Conservation (phyloP, 306 rosid species). For the Ceratonia siliqua region DNA sequence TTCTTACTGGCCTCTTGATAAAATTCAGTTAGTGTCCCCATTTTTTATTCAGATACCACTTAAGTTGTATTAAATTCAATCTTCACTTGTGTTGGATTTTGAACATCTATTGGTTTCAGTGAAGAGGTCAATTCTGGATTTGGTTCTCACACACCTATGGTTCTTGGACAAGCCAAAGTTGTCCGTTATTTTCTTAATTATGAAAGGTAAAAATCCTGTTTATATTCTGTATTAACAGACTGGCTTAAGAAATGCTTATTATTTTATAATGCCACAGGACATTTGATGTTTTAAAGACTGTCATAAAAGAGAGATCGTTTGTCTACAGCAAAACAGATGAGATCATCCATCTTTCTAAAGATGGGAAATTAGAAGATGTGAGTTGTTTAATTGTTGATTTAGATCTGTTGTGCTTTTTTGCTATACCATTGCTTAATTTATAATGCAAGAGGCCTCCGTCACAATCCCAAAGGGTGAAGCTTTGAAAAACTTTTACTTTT, state of each 20-base stretch:
- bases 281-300: slow-evolving; percentile 68
- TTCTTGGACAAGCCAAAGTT: slow-evolving; percentile 97
- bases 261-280: slow-evolving; percentile 60
- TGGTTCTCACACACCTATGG: slow-evolving; percentile 93
- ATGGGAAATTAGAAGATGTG: slow-evolving; percentile 77
- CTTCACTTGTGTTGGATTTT: slow-evolving; percentile 31
- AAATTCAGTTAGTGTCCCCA: slow-evolving; percentile 11
- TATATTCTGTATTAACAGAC: slow-evolving; percentile 2
- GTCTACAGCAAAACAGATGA: slow-evolving; percentile 72
- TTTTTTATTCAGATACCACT: slow-evolving; percentile 21
- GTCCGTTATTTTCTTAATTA: slow-evolving; percentile 82
- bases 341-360: slow-evolving; percentile 68
- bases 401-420: slow-evolving; percentile 19
- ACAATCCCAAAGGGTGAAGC: slow-evolving; percentile 1
- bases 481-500: slow-evolving; percentile 14
- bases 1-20: slow-evolving; percentile 12
- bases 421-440: slow-evolving; percentile 8
- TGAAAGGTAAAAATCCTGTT: slow-evolving; percentile 61
- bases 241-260: slow-evolving; percentile 33
- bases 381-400: slow-evolving; percentile 38
- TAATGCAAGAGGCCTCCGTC: not conserved
- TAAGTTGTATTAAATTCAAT: slow-evolving; percentile 22
- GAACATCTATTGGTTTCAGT: slow-evolving; percentile 44
- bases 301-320: slow-evolving; percentile 63
- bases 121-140: slow-evolving; percentile 88